Evolutionary conservation across 129 eudicot species (phyloP).

Genomic region (Ambrosia artemisiifolia): DNA sequence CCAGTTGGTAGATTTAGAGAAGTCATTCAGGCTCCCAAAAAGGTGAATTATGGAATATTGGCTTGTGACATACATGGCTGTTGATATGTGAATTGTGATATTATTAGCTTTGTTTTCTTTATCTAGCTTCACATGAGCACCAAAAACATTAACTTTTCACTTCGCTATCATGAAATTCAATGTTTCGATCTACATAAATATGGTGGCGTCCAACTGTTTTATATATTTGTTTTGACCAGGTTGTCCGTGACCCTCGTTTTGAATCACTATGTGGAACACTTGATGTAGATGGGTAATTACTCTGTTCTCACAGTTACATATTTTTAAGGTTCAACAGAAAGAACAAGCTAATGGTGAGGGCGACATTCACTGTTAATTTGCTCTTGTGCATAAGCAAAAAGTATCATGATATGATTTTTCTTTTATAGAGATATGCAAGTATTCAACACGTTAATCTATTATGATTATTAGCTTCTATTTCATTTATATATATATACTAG

Average conservation of each 20-base stretch:
- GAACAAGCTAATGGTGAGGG: neutral
- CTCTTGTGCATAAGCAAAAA: neutral
- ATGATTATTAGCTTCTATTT: neutral
- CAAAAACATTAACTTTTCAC: neutral
- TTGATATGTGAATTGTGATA: too few relatives aligned
- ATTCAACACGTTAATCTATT: neutral
- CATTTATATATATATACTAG: neutral
- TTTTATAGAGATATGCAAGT: neutral
- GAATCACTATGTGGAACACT: constrained; percentile 74
- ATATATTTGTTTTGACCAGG: constrained; percentile 41
- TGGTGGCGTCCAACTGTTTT: neutral
- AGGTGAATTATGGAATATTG: constrained; percentile 45
- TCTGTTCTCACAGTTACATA: neutral
- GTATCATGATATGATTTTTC: neutral
- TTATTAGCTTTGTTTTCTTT: neutral
- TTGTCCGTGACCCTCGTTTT: constrained; percentile 89
- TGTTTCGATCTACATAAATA: neutral
- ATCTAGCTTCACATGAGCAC: neutral
- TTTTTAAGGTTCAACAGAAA: neutral
- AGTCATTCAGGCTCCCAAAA: constrained; percentile 90
- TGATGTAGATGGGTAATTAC: constrained; percentile 64
- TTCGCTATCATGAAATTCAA: neutral
- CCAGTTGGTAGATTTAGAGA: too few relatives aligned
- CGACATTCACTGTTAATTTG: neutral
- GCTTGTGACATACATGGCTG: neutral